phyloP scores from a whole-genome alignment of 83 land plant species.

The Picea abies region DNA sequence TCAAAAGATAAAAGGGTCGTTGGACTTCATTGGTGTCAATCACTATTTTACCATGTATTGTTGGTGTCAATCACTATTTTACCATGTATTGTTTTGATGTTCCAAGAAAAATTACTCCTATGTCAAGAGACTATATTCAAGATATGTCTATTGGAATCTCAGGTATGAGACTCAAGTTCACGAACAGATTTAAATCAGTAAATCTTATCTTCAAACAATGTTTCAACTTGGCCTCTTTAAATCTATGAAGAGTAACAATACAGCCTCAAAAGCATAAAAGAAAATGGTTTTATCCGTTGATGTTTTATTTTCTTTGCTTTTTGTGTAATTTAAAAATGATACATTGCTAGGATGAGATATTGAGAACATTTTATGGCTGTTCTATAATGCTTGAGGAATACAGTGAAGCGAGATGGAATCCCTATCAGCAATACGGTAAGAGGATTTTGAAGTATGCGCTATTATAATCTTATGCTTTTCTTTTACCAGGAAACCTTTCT shows the following conservation, averaged over 20 bases:
- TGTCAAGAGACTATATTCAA: neutral
- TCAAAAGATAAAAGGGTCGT: conserved; percentile 17
- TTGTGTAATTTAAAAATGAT: too few relatives aligned
- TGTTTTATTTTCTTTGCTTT: too few relatives aligned
- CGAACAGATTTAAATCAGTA: too few relatives aligned
- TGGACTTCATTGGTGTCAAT: conserved; percentile 34
- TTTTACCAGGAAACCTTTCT: neutral
- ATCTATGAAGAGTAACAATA: too few relatives aligned
- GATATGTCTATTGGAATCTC: neutral
- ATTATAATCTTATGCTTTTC: too few relatives aligned
- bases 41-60: neutral
- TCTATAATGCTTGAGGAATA: neutral
- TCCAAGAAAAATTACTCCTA: neutral
- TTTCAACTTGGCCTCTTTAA: too few relatives aligned
- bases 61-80: conserved; percentile 23
- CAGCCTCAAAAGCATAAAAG: neutral
- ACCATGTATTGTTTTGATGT: neutral
- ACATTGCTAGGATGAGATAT: neutral
- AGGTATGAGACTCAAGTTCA: neutral
- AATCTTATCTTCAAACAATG: too few relatives aligned
- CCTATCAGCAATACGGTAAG: neutral
- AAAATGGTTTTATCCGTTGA: neutral
- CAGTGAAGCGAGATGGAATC: neutral
- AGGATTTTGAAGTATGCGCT: too few relatives aligned
- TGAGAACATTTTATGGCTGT: neutral